phyloP scores from a whole-genome alignment of 2,329 filamentous ascomycete species.

The Aspergillus pseudoglaucus region DNA sequence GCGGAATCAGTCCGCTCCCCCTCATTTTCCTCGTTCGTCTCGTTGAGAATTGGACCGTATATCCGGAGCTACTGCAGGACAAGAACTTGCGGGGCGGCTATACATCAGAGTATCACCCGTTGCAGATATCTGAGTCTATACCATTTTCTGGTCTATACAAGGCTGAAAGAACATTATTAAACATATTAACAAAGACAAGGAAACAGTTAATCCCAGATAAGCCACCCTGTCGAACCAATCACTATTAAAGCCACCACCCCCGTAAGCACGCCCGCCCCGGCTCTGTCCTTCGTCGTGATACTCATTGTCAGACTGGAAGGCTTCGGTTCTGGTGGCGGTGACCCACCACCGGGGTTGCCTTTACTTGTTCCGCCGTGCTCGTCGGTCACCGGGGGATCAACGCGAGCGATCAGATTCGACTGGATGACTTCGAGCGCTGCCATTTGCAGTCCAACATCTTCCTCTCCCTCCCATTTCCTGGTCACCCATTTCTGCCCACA shows the following conservation, averaged over 20 bases:
- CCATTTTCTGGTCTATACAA: background rate
- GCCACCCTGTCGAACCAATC: constrained; percentile 32
- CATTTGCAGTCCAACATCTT: constrained; percentile 38
- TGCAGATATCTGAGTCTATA: background rate
- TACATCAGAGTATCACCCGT: too few species aligned
- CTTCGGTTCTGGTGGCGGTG: constrained; percentile 7
- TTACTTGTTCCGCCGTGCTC: constrained; percentile 27
- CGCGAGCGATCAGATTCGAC: constrained; percentile 24
- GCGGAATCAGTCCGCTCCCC: background rate
- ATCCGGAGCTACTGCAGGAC: background rate
- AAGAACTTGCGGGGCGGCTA: background rate
- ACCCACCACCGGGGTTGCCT: constrained; percentile 25
- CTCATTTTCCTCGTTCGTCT: background rate
- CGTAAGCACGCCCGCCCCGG: constrained; percentile 40
- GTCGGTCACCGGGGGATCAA: constrained; percentile 25
- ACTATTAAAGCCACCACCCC: constrained; percentile 28
- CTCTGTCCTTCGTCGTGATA: constrained; percentile 32
- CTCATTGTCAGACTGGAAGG: constrained; percentile 9
- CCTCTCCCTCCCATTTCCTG: constrained; percentile 29
- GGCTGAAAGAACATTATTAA: background rate
- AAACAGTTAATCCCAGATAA: constrained; percentile 24
- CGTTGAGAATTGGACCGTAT: background rate
- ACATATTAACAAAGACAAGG: background rate
- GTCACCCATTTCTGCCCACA: constrained; percentile 39
- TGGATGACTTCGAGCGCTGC: constrained; percentile 30